Conservation (phyloP, 495 filamentous ascomycete genomes). For the Apiosordaria backusii region DNA sequence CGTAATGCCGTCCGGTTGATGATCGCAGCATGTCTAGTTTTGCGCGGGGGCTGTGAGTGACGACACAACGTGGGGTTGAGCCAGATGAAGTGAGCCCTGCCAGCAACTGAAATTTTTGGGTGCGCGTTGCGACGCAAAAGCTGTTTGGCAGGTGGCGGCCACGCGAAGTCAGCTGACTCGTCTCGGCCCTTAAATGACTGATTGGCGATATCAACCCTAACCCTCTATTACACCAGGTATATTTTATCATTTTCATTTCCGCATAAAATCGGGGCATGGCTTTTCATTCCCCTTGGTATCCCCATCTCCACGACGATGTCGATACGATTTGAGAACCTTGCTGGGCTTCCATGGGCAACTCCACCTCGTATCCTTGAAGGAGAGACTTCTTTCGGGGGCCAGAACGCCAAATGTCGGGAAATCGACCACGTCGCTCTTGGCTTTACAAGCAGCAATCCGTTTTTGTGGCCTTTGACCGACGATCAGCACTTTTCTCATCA, state of each 20-base stretch:
- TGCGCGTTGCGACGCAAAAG: constrained; percentile 2
- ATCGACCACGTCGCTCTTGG: neutral
- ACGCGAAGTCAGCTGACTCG: constrained; percentile 26
- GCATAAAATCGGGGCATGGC: neutral
- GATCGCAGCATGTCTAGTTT: constrained; percentile 26
- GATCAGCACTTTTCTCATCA: neutral
- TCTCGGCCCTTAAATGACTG: neutral
- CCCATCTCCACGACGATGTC: neutral
- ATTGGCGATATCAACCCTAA: constrained; percentile 8
- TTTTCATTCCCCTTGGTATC: neutral
- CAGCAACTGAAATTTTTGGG: constrained; percentile 6
- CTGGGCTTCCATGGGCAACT: neutral
- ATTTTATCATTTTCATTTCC: too few relatives aligned
- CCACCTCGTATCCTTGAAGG: neutral
- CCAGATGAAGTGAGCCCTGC: neutral
- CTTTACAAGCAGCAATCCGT: neutral
- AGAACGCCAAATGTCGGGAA: neutral
- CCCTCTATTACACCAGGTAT: neutral
- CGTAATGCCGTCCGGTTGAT: constrained; percentile 25
- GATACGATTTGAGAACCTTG: neutral
- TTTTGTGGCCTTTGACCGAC: neutral
- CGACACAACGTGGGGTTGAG: neutral
- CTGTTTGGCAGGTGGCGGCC: constrained; percentile 6
- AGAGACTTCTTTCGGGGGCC: neutral
- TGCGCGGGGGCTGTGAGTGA: constrained; percentile 1